A percentile compares a stretch with the other conserved stretches of the same genome.
These are phyloP conservation scores for Casuarina glauca DNA, from an alignment of 306 rosid species.

Conservation along the genomic window DNA sequence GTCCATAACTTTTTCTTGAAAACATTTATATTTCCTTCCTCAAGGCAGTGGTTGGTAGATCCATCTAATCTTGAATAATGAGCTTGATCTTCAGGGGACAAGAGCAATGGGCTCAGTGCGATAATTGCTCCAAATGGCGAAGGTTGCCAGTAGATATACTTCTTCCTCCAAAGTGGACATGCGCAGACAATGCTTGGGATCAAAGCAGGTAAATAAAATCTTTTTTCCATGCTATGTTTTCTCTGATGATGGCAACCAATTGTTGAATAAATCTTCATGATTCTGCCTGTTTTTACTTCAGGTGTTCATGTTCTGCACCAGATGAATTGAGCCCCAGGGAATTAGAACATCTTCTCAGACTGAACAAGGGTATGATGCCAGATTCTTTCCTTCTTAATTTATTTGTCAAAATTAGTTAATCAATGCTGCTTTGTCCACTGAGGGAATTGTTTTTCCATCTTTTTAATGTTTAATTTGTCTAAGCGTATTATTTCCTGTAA, in stretches of 20 bases:
- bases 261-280: conserved; percentile 22
- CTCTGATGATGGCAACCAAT: conserved; percentile 20
- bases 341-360: conserved; percentile 73
- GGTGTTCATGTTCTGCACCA: conserved; percentile 85
- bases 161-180: conserved; percentile 86
- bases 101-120: conserved; percentile 99
- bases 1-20: neutral
- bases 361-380: conserved; percentile 66
- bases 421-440: neutral
- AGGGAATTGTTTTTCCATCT: neutral
- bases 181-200: conserved; percentile 85
- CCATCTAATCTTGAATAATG: conserved; percentile 25
- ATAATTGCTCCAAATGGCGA: conserved; percentile 90
- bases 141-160: conserved; percentile 81
- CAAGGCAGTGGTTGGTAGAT: conserved; percentile 16
- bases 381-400: conserved; percentile 19
- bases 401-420: conserved; percentile 2
- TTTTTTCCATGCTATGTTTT: conserved; percentile 4
- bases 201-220: conserved; percentile 61
- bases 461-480: neutral
- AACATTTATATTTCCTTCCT: neutral
- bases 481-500: neutral
- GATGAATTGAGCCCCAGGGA: conserved; percentile 82
- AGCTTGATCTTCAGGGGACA: conserved; percentile 57
- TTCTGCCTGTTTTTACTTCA: conserved; percentile 39